Percentiles rank a stretch among this genome's conserved stretches.
Conservation (phyloP, 306 rosid genomes). For the Bauhinia variegata region DNA sequence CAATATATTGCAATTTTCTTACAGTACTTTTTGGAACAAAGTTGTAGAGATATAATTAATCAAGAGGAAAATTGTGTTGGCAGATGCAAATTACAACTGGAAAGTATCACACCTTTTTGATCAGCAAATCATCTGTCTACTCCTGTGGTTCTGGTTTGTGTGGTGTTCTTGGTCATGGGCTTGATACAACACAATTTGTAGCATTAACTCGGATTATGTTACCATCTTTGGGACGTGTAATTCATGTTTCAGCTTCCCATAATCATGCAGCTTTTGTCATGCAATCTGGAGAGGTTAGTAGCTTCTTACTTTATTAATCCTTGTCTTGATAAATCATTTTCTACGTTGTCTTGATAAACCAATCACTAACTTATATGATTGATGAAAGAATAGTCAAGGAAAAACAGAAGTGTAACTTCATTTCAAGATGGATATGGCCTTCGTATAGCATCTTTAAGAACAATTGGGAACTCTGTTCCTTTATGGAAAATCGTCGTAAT, state of each 20-base stretch:
- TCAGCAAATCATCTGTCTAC: conserved; percentile 74
- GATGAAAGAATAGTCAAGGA: no score
- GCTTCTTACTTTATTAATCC: conserved; percentile 15
- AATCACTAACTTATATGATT: no score
- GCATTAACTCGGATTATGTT: conserved; percentile 62
- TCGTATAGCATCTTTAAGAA: no score
- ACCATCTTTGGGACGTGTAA: conserved; percentile 64
- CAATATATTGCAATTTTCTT: conserved; percentile 30
- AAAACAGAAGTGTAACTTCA: no score
- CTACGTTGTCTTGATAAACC: no score
- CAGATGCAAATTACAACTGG: conserved; percentile 95
- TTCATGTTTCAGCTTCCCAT: conserved; percentile 84
- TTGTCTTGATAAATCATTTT: no score
- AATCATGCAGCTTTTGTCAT: conserved; percentile 86
- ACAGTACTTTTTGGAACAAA: not conserved
- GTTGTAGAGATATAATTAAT: conserved; percentile 31
- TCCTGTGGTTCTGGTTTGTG: conserved; percentile 88
- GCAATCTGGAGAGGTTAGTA: conserved; percentile 84
- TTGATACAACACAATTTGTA: conserved; percentile 76
- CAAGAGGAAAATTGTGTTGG: conserved; percentile 31
- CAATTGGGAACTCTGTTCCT: no score
- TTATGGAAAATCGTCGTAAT: no score
- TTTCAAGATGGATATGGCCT: no score
- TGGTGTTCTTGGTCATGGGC: conserved; percentile 93
- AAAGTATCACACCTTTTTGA: conserved; percentile 80